Evolutionary conservation across 2,329 filamentous ascomycete species (phyloP).

Genomic region (Neospermospora avenae): DNA sequence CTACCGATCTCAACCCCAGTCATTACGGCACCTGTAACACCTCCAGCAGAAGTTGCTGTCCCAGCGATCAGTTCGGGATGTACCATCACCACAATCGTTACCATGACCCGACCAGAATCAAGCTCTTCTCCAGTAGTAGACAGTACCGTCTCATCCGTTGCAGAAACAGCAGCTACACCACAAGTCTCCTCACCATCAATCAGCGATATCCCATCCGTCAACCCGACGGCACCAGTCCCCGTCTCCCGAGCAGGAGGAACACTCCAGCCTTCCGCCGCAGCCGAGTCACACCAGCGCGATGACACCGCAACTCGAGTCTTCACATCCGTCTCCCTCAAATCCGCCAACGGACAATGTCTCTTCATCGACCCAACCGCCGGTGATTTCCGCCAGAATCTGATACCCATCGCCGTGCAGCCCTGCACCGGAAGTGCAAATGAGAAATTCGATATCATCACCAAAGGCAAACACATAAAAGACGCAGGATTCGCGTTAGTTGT

Average conservation of each 20-base stretch:
- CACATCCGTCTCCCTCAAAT: constrained; percentile 40
- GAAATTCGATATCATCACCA: constrained; percentile 44
- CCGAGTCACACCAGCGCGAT: constrained; percentile 43
- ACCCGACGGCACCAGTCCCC: constrained; percentile 43
- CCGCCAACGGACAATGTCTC: constrained; percentile 41
- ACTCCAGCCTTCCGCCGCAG: constrained; percentile 48
- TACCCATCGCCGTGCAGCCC: constrained; percentile 40
- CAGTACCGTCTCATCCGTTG: not conserved
- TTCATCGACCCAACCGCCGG: constrained; percentile 44
- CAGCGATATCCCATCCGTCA: constrained; percentile 3
- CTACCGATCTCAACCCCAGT: not conserved
- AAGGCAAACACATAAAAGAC: constrained; percentile 49
- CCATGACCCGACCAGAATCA: constrained; percentile 1
- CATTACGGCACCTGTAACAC: constrained; percentile 1
- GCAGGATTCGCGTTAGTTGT: constrained; percentile 47
- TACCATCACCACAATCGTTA: constrained; percentile 9
- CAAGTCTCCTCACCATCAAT: constrained; percentile 7
- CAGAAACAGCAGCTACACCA: not conserved
- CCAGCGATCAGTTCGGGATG: constrained; percentile 7
- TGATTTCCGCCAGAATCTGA: constrained; percentile 45
- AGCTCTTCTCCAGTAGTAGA: not conserved
- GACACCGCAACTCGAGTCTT: constrained; percentile 41
- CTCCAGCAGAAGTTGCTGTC: constrained; percentile 7
- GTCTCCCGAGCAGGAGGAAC: constrained; percentile 50
- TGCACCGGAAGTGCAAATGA: constrained; percentile 41